phyloP scores from a whole-genome alignment of 163 green algal species.

The Trebouxia gelatinosa region DNA sequence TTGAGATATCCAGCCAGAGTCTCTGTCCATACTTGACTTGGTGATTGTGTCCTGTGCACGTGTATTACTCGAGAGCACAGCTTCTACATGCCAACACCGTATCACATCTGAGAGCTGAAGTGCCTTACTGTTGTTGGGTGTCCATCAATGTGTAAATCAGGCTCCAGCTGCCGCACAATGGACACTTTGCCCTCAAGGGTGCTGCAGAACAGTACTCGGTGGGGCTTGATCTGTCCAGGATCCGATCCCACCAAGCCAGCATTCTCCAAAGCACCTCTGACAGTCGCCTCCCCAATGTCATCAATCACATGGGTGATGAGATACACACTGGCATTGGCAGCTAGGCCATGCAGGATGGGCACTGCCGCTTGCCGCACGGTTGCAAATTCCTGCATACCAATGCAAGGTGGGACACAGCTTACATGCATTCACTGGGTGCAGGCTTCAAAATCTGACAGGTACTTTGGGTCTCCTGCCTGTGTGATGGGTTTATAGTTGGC shows the following conservation, averaged over 20 bases:
- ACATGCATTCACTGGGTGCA: neutral
- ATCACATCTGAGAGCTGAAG: neutral
- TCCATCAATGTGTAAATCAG: conserved; percentile 79
- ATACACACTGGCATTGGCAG: conserved; percentile 41
- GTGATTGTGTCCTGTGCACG: no score
- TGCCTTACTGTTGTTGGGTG: conserved; percentile 42
- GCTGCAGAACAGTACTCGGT: conserved; percentile 74
- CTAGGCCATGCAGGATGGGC: conserved; percentile 43
- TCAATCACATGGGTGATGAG: conserved; percentile 64
- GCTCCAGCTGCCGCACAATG: conserved; percentile 79
- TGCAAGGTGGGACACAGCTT: conserved; percentile 6
- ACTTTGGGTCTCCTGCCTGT: no score
- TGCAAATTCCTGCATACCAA: conserved; percentile 34
- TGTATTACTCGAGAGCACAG: neutral
- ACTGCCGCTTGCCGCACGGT: conserved; percentile 40
- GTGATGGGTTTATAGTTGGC: no score
- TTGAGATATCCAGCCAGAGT: neutral
- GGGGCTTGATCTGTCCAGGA: conserved; percentile 48
- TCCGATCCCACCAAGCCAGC: conserved; percentile 59
- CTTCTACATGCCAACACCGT: neutral
- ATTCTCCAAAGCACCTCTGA: conserved; percentile 70
- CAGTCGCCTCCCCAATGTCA: conserved; percentile 74
- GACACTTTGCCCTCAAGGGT: conserved; percentile 78
- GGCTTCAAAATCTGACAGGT: neutral
- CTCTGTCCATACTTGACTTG: neutral